Evolutionary conservation across 345 rosid species (phyloP), one percentile per base, ranked within the genome.

Genomic region (Ricinus communis): DNA sequence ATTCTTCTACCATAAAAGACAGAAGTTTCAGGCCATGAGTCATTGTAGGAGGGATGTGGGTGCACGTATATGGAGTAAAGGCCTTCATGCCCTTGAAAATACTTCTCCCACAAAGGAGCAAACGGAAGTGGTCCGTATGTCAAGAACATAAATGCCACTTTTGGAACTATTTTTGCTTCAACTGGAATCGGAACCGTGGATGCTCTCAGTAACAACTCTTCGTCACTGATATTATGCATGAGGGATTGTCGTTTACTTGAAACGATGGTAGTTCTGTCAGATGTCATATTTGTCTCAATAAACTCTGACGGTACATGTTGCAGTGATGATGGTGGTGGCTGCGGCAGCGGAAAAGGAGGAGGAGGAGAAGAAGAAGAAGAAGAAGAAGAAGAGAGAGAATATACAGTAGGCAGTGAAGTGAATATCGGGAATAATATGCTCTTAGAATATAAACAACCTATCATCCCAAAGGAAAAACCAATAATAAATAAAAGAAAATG

Each of bases 401-500:
- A 33, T 1, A 14, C 68, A 30, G 40, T 8, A 43, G 28, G 27
- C 30, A 49, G 72, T 21, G 59, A 64, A 58, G 28, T 6, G 53
- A 73, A 60, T 2, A 5, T 19, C 1, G 40, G n/a, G 27, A 38
- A 60, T n/a, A 43, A 56, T 2, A 74, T 60, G 78, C 59, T 65
- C 68, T 65, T 82, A 16, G 81, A 68, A 54, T 77, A 81, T 21
- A 77, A 78, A 73, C 69, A 76, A 33, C 78, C 59, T 16, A 87
- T 1, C 75, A 75, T 66, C 40, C 86, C 90, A 8, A 84, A 0
- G 22, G 87, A 83, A 4, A 87, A 58, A 60, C 89, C 88, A 28
- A 58, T 62, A 43, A 83, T 18, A 36, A 85, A 83, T 56, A 74
- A 62, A 53, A 86, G 55, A 14, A 73, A 33, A 58, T 68, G 50